A percentile compares a stretch with the other conserved stretches of the same genome.
These are phyloP conservation scores for Hypericum androsaemum DNA, from an alignment of 345 rosid species.

Conservation along the genomic window DNA sequence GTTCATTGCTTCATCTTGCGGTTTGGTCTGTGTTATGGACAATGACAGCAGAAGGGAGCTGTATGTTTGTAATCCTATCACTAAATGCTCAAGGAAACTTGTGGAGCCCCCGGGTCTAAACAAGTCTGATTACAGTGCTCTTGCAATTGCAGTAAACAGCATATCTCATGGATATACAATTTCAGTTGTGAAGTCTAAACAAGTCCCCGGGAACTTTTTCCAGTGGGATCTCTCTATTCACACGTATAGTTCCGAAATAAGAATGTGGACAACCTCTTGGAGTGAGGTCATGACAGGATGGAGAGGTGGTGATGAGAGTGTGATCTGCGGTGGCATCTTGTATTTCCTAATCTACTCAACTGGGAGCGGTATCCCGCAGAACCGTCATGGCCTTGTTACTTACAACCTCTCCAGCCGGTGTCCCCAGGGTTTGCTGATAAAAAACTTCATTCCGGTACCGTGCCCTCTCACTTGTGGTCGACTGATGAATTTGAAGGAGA, in stretches of 20 bases:
- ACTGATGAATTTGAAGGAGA: conserved; percentile 74
- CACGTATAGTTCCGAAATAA: conserved; percentile 54
- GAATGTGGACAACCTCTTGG: conserved; percentile 49
- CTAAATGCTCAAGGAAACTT: conserved; percentile 42
- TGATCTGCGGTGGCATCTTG: conserved; percentile 57
- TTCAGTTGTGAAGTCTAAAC: conserved; percentile 77
- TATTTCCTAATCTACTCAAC: conserved; percentile 74
- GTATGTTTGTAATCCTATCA: conserved; percentile 71
- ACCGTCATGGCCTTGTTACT: conserved; percentile 61
- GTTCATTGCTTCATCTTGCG: conserved; percentile 76
- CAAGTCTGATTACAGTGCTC: conserved; percentile 66
- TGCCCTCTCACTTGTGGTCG: conserved; percentile 88
- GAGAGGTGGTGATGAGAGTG: conserved; percentile 95
- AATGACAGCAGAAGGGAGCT: conserved; percentile 69
- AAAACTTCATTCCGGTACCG: conserved; percentile 56
- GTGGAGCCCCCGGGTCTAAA: conserved; percentile 57
- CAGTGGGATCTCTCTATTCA: conserved; percentile 77
- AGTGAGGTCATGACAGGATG: conserved; percentile 76
- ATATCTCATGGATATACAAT: conserved; percentile 44
- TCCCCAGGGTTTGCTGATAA: conserved; percentile 34
- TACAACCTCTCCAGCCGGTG: conserved; percentile 37
- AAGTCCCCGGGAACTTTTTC: conserved; percentile 60
- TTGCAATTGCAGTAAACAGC: conserved; percentile 50
- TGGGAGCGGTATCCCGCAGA: conserved; percentile 43
- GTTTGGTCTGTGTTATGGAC: conserved; percentile 89